Percentiles rank a stretch among this genome's conserved stretches.
phyloP scores from a whole-genome alignment of 2,329 filamentous ascomycete species.

The Epichloe coenophiala region DNA sequence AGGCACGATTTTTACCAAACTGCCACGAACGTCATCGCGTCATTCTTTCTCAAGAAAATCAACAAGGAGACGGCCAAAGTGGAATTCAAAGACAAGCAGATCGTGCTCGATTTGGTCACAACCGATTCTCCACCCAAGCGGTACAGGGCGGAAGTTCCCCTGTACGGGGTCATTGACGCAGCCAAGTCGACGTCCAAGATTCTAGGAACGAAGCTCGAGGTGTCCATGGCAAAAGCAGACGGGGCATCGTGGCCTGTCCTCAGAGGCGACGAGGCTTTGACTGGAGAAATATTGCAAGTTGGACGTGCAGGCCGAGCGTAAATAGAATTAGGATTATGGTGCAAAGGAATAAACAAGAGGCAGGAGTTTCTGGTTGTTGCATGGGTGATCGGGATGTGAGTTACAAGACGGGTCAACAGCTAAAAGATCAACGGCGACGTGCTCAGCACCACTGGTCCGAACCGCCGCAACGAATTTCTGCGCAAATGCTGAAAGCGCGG shows the following conservation, averaged over 20 bases:
- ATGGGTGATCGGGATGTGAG: constrained; percentile 2
- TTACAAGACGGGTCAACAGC: background rate
- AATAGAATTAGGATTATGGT: background rate
- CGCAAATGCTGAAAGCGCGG: background rate
- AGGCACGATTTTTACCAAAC: constrained; percentile 91
- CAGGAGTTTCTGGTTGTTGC: background rate
- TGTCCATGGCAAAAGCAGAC: constrained; percentile 59
- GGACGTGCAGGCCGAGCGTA: constrained; percentile 52
- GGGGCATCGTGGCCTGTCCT: constrained; percentile 75
- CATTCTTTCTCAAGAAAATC: constrained; percentile 95
- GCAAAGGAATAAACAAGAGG: background rate
- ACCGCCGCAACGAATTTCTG: background rate
- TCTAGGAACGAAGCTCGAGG: constrained; percentile 78
- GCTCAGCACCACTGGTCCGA: too few relatives aligned
- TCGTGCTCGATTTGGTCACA: constrained; percentile 76
- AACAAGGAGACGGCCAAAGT: constrained; percentile 67
- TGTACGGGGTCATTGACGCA: constrained; percentile 66
- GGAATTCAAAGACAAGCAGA: constrained; percentile 46
- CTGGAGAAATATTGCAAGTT: constrained; percentile 75
- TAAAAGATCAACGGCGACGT: background rate
- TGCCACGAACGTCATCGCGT: constrained; percentile 67
- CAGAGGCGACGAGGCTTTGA: constrained; percentile 56
- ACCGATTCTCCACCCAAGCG: constrained; percentile 64
- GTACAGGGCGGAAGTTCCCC: constrained; percentile 57
- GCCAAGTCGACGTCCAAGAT: constrained; percentile 67